Evolutionary conservation across 495 filamentous ascomycete species (phyloP).

Genomic region (Apiosordaria backusii): DNA sequence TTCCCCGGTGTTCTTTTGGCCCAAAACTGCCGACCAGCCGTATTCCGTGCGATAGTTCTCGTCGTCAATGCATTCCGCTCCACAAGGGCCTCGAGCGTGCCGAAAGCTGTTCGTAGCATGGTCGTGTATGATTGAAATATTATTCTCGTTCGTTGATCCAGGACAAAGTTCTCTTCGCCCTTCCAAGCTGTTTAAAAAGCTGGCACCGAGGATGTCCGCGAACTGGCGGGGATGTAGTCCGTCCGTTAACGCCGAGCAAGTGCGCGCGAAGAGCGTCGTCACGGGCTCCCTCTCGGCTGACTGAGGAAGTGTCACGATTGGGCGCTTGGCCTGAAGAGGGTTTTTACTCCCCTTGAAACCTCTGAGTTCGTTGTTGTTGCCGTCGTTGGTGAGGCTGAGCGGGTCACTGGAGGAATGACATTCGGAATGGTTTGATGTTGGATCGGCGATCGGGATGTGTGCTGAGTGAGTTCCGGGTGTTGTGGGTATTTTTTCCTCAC

Average conservation of each 20-base stretch:
- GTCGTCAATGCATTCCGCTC: conserved; percentile 4
- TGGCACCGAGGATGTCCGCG: not conserved
- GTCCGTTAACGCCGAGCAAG: conserved; percentile 8
- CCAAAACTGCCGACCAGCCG: conserved; percentile 6
- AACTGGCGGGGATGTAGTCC: not conserved
- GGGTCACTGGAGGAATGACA: not conserved
- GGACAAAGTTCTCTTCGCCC: not conserved
- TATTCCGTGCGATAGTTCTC: conserved; percentile 5
- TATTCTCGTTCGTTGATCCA: not conserved
- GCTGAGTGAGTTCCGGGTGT: conserved; percentile 12
- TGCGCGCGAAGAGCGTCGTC: not conserved
- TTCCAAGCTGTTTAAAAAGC: not conserved
- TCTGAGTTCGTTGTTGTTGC: not conserved
- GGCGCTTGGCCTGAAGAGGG: too few relatives aligned
- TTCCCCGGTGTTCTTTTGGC: conserved; percentile 14
- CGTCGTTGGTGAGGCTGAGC: not conserved
- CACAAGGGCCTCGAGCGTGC: conserved; percentile 22
- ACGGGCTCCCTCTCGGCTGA: not conserved
- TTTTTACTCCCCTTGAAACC: not conserved
- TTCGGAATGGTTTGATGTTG: conserved; percentile 8
- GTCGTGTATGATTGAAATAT: not conserved
- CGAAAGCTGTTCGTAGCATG: conserved; percentile 25
- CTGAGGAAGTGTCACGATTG: not conserved
- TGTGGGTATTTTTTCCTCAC: conserved; percentile 17
- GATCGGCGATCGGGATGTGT: conserved; percentile 4